phyloP scores from a whole-genome alignment of 2,329 filamentous ascomycete genomes.

The Beauveria sp. region DNA sequence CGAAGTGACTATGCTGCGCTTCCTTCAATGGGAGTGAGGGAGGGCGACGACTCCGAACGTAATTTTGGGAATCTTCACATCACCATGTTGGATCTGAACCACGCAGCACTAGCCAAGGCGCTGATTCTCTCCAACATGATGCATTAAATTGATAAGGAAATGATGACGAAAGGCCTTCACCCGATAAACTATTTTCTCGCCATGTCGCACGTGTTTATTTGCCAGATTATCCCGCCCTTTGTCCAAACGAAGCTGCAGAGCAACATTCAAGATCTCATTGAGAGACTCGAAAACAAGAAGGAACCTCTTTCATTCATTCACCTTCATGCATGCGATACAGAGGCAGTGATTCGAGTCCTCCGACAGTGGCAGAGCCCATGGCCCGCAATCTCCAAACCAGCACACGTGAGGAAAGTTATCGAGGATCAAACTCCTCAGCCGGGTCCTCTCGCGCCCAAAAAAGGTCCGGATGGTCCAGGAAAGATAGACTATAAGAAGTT shows the following conservation, averaged over 20 bases:
- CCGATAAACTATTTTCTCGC: slow-evolving; percentile 8
- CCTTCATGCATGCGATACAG: background rate
- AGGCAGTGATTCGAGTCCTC: slow-evolving; percentile 11
- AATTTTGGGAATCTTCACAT: slow-evolving; percentile 14
- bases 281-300: slow-evolving; percentile 11
- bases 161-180: background rate
- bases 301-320: background rate
- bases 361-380: slow-evolving; percentile 11
- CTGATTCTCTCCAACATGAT: slow-evolving; percentile 15
- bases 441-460: background rate
- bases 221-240: slow-evolving; percentile 15
- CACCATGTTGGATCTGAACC: slow-evolving; percentile 18
- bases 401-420: slow-evolving; percentile 7
- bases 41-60: background rate
- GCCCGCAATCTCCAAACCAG: background rate
- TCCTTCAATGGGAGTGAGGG: background rate
- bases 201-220: slow-evolving; percentile 17
- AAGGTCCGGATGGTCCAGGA: background rate
- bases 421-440: background rate
- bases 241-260: slow-evolving; percentile 14
- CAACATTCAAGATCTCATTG: slow-evolving; percentile 15
- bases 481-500: background rate
- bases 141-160: slow-evolving; percentile 9
- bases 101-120: slow-evolving; percentile 17
- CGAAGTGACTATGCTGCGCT: slow-evolving; percentile 17